A percentile compares a stretch with the other conserved stretches of the same genome.
Evolutionary conservation across 2,329 filamentous ascomycete genomes (phyloP).

Genomic region (Aspergillus japonicus): DNA sequence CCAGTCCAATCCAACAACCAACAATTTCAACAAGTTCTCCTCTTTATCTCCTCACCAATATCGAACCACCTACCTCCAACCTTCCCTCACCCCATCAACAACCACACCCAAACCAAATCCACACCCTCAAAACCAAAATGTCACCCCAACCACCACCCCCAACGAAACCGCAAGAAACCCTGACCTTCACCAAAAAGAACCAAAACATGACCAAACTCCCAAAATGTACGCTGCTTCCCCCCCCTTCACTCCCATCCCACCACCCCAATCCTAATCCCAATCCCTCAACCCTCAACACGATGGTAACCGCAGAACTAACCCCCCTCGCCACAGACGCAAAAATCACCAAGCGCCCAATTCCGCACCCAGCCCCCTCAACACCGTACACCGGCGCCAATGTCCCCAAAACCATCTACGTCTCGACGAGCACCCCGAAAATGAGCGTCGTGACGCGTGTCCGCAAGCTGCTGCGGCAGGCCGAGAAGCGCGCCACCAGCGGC

Average conservation of each 20-base stretch:
- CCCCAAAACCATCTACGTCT: conserved; percentile 59
- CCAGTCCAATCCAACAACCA: too few relatives aligned
- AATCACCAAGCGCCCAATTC: conserved; percentile 57
- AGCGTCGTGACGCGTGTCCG: conserved; percentile 60
- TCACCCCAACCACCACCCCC: background rate
- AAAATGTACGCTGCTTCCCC: conserved; percentile 27
- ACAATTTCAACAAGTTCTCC: too few relatives aligned
- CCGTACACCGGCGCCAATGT: conserved; percentile 50
- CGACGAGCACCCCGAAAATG: conserved; percentile 56
- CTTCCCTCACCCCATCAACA: background rate
- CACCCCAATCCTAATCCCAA: background rate
- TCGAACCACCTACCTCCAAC: background rate
- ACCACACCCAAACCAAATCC: background rate
- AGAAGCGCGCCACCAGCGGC: conserved; percentile 49
- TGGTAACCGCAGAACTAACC: conserved; percentile 1
- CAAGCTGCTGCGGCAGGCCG: conserved; percentile 53
- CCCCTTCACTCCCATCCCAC: background rate
- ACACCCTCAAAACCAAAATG: background rate
- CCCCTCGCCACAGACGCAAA: conserved; percentile 41
- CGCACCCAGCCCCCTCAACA: conserved; percentile 55
- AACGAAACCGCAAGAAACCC: background rate
- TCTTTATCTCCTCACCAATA: background rate
- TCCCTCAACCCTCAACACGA: background rate
- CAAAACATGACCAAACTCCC: conserved; percentile 36
- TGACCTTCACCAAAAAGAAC: conserved; percentile 40